Evolutionary conservation across 2,329 filamentous ascomycete species (phyloP), one percentile per base, ranked within the genome.

Genomic region (Verticillium dahliae): DNA sequence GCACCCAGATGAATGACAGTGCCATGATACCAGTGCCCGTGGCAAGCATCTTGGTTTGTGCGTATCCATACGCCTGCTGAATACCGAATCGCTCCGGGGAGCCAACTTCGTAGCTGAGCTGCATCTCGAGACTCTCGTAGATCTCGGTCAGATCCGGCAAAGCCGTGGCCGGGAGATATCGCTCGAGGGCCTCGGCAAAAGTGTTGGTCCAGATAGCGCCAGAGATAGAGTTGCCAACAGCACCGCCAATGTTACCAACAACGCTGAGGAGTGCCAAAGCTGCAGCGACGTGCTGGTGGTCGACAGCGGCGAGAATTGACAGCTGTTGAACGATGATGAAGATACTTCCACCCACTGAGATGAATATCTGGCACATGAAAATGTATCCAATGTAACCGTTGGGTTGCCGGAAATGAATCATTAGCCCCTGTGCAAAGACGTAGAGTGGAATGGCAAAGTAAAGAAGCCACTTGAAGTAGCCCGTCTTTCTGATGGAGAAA

Each of bases 281-380:
- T 4, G 78, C 78, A 33, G 84, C 82, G 5, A 85, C 75, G 52
- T 84, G 78, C 59, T 82, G 77, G 58, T 85, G 83, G 62, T 79
- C 79, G 15, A 81, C 80, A 2, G 81, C 78, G 0, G 81, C 77
- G 71, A 87, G 82, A 50, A 87, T 80, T 5, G 84, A 82, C 65
- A 88, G 81, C 63, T 88, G 80, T 65, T 83, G 75, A 61, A 78
- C 77, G 18, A 83, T 66, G 55, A 74, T 66, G 27, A 69, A 62
- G 1, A 62, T 61, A 4, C 62, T 62, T 15, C 61, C 64, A 1
- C 62, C 64, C 6, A 80, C 77, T 11, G 77, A 80, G 57, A 81
- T 83, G 60, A 76, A 76, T 59, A 80, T 67, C 66, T 79, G 69
- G 65, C 71, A 75, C 73, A 76, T 75, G 67, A 76, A 66, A 11